A percentile compares a stretch with the other conserved stretches of the same genome.
Conservation (phyloP, 73 alveolate species). For the Stentor roeselii region DNA sequence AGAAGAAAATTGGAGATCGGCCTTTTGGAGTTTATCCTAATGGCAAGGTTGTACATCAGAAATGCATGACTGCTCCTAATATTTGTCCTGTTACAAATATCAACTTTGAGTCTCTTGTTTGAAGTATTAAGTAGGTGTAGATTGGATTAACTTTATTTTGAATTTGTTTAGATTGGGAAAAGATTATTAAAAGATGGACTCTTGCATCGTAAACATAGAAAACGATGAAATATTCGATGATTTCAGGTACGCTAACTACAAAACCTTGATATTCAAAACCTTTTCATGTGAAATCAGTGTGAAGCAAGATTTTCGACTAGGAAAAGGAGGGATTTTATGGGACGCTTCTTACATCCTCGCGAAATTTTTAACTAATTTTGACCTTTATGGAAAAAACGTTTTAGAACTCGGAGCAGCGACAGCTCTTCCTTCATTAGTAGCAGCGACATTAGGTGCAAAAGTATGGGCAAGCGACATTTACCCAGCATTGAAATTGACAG, state of each 20-base stretch:
- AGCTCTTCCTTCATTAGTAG: not conserved
- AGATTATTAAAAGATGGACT: not conserved
- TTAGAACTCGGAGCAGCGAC: constrained; percentile 22
- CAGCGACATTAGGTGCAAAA: not conserved
- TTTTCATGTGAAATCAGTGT: not conserved
- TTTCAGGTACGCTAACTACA: not conserved
- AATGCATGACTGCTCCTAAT: constrained; percentile 15
- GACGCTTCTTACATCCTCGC: not conserved
- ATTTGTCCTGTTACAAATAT: constrained; percentile 19
- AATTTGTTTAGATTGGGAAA: too few species aligned
- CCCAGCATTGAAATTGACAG: not conserved
- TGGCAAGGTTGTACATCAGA: constrained; percentile 28
- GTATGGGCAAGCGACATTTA: not conserved
- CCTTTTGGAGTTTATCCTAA: constrained; percentile 24
- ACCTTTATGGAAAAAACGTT: not conserved
- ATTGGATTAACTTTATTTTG: too few species aligned
- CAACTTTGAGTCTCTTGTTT: constrained; percentile 3
- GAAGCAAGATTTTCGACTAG: not conserved
- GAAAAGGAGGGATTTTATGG: constrained; percentile 24
- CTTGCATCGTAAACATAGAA: not conserved
- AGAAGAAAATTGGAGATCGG: constrained; percentile 23
- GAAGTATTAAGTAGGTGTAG: not conserved
- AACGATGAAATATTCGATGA: not conserved
- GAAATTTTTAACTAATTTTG: not conserved
- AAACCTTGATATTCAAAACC: not conserved